A percentile compares a stretch with the other conserved stretches of the same genome.
These are phyloP conservation scores for Caryopteris hybrid DNA, from an alignment of 305 asterid genomes.

Conservation along the genomic window DNA sequence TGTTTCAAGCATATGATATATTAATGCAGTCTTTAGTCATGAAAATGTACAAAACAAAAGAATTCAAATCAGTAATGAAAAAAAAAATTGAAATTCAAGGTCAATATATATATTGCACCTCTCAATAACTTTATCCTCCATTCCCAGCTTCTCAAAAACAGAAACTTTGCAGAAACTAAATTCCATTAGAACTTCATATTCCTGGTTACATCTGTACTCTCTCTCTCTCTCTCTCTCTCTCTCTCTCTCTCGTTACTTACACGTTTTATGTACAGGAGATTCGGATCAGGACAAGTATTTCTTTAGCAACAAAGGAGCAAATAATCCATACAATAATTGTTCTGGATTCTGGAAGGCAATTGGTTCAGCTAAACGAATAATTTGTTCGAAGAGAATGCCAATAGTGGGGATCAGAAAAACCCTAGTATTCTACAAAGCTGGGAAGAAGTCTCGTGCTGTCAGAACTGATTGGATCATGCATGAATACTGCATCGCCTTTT, in stretches of 20 bases:
- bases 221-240: not conserved
- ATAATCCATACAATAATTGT: conserved; percentile 13
- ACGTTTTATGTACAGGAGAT: conserved; percentile 38
- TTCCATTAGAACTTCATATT: too few relatives aligned
- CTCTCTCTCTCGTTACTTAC: not conserved
- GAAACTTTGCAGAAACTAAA: too few relatives aligned
- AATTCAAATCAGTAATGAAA: too few relatives aligned
- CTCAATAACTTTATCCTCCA: too few relatives aligned
- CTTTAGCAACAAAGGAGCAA: conserved; percentile 44
- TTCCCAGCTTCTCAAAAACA: too few relatives aligned
- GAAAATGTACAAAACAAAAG: too few relatives aligned
- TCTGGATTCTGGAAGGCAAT: conserved; percentile 53
- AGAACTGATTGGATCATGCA: conserved; percentile 68
- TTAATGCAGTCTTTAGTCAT: too few relatives aligned
- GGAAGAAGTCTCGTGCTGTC: not conserved
- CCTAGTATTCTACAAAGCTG: conserved; percentile 37
- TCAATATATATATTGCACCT: too few relatives aligned
- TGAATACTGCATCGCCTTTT: conserved; percentile 45
- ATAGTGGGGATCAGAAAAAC: conserved; percentile 56
- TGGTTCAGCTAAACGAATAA: conserved; percentile 41
- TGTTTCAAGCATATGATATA: too few relatives aligned
- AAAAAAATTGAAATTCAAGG: too few relatives aligned
- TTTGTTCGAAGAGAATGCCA: conserved; percentile 34
- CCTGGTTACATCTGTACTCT: too few relatives aligned
- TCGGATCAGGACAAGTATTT: conserved; percentile 51